Evolutionary conservation across 345 rosid species (phyloP).

Genomic region (Nasturtium officinale): DNA sequence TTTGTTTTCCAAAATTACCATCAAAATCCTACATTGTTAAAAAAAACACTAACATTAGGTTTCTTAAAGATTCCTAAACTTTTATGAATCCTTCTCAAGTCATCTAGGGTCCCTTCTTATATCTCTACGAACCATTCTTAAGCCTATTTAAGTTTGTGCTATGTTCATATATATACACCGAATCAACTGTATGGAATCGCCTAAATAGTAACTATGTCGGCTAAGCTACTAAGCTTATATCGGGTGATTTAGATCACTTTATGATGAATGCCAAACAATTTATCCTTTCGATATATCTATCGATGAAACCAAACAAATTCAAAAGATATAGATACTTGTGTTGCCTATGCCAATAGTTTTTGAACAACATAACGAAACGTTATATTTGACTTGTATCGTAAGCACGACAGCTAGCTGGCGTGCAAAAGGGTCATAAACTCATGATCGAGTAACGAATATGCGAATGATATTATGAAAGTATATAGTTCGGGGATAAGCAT

Average conservation of each 20-base stretch:
- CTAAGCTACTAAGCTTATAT: neutral
- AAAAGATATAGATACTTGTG: neutral
- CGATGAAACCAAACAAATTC: neutral
- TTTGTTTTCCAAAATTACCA: neutral
- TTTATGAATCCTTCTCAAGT: neutral
- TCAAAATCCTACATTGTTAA: neutral
- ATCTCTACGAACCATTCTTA: neutral
- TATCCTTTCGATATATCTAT: slow-evolving; percentile 12
- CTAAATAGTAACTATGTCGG: neutral
- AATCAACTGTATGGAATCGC: neutral
- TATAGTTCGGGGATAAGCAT: slow-evolving; percentile 14
- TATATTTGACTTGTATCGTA: slow-evolving; percentile 13
- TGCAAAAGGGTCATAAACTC: slow-evolving; percentile 23
- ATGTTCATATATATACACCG: neutral
- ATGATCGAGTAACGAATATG: slow-evolving; percentile 14
- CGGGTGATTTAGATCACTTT: slow-evolving; percentile 7
- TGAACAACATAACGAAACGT: neutral
- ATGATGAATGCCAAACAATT: slow-evolving; percentile 2
- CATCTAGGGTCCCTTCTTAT: neutral
- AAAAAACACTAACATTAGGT: neutral
- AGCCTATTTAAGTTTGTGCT: neutral
- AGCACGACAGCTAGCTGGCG: neutral
- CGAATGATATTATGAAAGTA: neutral
- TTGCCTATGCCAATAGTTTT: slow-evolving; percentile 9
- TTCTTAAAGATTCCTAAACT: neutral